Base-by-base conservation (phyloP, 108 stramenopile genomes). In the Cyclostephanos invisitatus region DNA sequence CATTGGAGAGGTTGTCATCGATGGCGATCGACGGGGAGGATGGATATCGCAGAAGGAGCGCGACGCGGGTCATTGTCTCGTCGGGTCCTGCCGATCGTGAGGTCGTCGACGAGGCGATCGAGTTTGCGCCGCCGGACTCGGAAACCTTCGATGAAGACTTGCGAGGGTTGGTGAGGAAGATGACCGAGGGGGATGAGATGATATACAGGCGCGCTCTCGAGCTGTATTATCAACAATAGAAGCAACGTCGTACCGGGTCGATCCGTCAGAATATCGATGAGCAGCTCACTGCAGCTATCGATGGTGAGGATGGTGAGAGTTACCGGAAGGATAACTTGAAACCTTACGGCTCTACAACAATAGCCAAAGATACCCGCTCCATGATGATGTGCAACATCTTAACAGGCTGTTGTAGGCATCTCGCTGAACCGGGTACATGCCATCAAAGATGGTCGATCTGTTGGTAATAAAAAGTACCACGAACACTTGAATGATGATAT, bases 401-500 rank as follows among this genome's bases (percentile, higher is more conserved):
- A 6, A 10, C 50, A 32, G 32, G 47, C 5, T 22, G 20, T 5
- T 65, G 67, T 28, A 20, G 27, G 25, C 25, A 51, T 17, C 53
- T 81, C 18, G 75, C 75, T 32, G 63, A 50, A 73, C 27, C 63
- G 80, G 7, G 70, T 77, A 0, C 55, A 55, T 17, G 80, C 80
- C 6, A 77, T 81, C 22, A 48, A 44, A 42, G 75, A 76, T 0
- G 74, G 74, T 57, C 70, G 60, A 15, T 77, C 75, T 42, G 68
- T 76, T 24, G n/a, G n/a, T n/a, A n/a, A n/a, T n/a, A n/a, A n/a
- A n/a, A n/a, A n/a, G n/a, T n/a, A n/a, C 3, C 32, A 32, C 32
- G 32, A 32, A 2, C 32, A 32, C 32, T 32, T 32, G 32, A 2
- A 32, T 32, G 32, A 32, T 32, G 32, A 32, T 32, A 32, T 32